Evolutionary conservation across 148 eudicot genomes (phyloP).

Genomic region (Chenopodium album): DNA sequence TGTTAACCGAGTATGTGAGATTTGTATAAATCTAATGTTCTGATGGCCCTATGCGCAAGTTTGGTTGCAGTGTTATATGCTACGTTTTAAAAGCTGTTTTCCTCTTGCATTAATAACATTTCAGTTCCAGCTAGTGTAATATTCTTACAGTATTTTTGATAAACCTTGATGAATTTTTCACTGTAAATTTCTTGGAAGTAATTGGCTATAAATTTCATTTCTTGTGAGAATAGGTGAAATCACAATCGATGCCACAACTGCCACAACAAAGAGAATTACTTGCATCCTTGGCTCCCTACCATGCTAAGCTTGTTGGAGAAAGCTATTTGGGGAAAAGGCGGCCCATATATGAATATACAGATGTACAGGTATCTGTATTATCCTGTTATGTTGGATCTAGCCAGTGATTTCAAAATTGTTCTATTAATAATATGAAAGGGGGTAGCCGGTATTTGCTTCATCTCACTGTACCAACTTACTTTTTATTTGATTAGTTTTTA

Average conservation of each 20-base stretch:
- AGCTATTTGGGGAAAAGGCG: constrained; percentile 72
- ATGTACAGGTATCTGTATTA: constrained; percentile 60
- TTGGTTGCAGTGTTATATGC: neutral
- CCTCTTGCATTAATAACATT: neutral
- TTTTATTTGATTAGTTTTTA: neutral
- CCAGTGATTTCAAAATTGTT: neutral
- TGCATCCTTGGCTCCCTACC: constrained; percentile 63
- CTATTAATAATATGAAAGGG: neutral
- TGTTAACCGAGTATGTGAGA: neutral
- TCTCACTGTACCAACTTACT: neutral
- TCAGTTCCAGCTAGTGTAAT: neutral
- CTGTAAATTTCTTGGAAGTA: neutral
- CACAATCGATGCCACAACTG: constrained; percentile 67
- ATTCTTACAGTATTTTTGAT: neutral
- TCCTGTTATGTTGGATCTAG: neutral
- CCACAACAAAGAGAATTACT: constrained; percentile 61
- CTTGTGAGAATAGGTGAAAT: constrained; percentile 53
- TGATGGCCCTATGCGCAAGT: neutral
- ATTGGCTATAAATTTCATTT: neutral
- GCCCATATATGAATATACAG: constrained; percentile 76
- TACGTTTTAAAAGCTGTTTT: neutral
- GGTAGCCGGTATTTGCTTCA: neutral
- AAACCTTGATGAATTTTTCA: neutral
- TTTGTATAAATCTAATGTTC: neutral
- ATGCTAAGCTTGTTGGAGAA: constrained; percentile 89